These are phyloP conservation scores for Lathyrus sativus DNA, from an alignment of 306 rosid species.

Conservation along the genomic window DNA sequence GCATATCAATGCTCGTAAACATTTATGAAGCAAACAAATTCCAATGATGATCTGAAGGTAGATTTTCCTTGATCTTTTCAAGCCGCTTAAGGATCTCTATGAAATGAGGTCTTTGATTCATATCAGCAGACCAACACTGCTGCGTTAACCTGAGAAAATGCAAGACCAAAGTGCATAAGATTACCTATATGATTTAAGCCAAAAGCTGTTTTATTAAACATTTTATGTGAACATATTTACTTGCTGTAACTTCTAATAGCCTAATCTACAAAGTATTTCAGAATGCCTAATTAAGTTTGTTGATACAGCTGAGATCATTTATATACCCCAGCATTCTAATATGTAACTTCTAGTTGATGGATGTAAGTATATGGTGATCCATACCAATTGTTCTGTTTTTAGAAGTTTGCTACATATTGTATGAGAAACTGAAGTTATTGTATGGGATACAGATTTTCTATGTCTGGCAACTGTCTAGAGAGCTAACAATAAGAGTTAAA, in stretches of 20 bases:
- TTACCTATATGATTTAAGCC: constrained; percentile 31
- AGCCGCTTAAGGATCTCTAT: constrained; percentile 89
- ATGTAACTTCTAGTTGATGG: not conserved
- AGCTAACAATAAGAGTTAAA: constrained; percentile 5
- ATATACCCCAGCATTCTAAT: not conserved
- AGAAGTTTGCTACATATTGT: not conserved
- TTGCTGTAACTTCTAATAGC: constrained; percentile 17
- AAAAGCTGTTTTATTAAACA: constrained; percentile 15
- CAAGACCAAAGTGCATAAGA: constrained; percentile 24
- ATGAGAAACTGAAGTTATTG: constrained; percentile 18
- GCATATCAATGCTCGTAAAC: constrained; percentile 27
- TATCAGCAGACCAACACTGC: constrained; percentile 85
- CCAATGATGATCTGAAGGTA: constrained; percentile 82
- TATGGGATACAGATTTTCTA: not conserved
- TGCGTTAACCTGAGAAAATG: constrained; percentile 65
- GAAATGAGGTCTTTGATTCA: constrained; percentile 85
- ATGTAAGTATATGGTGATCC: not conserved
- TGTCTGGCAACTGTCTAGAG: constrained; percentile 4
- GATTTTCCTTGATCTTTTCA: constrained; percentile 76
- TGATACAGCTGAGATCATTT: constrained; percentile 10
- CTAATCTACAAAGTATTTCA: constrained; percentile 30
- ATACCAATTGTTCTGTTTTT: constrained; percentile 1
- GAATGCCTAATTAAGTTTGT: constrained; percentile 22
- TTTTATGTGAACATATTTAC: constrained; percentile 8
- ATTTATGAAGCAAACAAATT: constrained; percentile 60